These are phyloP conservation scores for Viridothelium virens DNA, from an alignment of 495 filamentous ascomycete species.

Conservation along the genomic window DNA sequence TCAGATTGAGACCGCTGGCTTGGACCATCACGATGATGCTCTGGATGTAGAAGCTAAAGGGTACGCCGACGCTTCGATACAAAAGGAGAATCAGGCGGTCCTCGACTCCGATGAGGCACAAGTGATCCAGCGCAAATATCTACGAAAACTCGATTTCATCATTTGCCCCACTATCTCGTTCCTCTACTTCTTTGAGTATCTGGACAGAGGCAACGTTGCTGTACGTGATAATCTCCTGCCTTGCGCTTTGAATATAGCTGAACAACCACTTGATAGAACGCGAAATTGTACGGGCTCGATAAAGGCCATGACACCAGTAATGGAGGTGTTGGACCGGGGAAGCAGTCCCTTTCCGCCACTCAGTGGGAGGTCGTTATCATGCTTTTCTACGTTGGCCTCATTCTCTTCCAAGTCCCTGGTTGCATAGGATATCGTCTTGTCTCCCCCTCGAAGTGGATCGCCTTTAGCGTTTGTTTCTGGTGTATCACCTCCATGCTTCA, in stretches of 20 bases:
- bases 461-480: conserved; percentile 6
- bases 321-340: background rate
- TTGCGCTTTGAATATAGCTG: background rate
- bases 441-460: conserved; percentile 2
- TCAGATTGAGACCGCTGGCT: background rate
- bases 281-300: background rate
- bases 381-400: background rate
- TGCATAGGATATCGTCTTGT: conserved; percentile 2
- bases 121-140: background rate
- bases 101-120: background rate
- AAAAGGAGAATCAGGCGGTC: background rate
- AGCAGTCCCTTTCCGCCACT: background rate
- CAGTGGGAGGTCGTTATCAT: conserved; percentile 9
- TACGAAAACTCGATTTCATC: background rate
- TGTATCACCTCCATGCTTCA: background rate
- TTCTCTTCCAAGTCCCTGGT: conserved; percentile 8
- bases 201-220: background rate
- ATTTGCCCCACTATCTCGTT: background rate
- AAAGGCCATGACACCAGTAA: background rate
- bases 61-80: background rate
- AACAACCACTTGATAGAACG: background rate
- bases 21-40: background rate
- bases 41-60: background rate
- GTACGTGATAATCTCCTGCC: background rate
- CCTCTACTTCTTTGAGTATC: conserved; percentile 5